phyloP scores from a whole-genome alignment of 202 grass and related monocot genomes.

The Bolboschoenoplectus hybrid region DNA sequence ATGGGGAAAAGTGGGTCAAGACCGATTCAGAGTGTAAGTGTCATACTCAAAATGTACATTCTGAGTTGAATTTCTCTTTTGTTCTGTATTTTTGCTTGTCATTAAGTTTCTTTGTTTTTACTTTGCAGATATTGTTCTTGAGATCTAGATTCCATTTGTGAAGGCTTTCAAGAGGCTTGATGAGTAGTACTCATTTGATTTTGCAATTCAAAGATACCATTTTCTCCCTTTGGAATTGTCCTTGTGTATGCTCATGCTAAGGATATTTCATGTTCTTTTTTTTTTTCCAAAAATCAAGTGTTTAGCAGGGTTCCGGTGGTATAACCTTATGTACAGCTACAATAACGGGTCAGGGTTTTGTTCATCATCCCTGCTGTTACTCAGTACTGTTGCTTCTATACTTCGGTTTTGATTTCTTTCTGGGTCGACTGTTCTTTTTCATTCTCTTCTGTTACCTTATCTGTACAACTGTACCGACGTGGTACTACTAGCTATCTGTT shows the following conservation, averaged over 20 bases:
- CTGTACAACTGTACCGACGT: not conserved
- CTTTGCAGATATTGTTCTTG: slow-evolving; percentile 77
- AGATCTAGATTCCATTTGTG: slow-evolving; percentile 53
- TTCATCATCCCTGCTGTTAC: not conserved
- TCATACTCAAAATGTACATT: not conserved
- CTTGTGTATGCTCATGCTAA: not conserved
- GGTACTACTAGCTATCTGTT: not conserved
- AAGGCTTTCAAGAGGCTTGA: not conserved
- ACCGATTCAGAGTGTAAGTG: slow-evolving; percentile 96
- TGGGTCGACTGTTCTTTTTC: not conserved
- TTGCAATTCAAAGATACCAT: slow-evolving; percentile 39
- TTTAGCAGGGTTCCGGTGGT: slow-evolving; percentile 2
- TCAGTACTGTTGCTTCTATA: not conserved
- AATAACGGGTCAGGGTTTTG: not conserved
- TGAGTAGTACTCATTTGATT: slow-evolving; percentile 41
- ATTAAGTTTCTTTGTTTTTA: slow-evolving; percentile 29
- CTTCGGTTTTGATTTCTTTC: not conserved
- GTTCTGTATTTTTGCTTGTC: not conserved
- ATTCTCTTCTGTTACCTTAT: not conserved
- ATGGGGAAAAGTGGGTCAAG: slow-evolving; percentile 80
- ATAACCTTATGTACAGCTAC: not conserved
- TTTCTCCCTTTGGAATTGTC: slow-evolving; percentile 2
- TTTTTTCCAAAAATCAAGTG: not conserved
- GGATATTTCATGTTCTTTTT: not conserved
- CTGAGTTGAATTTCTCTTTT: slow-evolving; percentile 30